Evolutionary conservation across 1,284 basidiomycete genomes (phyloP).

Genomic region (Ceratobasidium sp.): DNA sequence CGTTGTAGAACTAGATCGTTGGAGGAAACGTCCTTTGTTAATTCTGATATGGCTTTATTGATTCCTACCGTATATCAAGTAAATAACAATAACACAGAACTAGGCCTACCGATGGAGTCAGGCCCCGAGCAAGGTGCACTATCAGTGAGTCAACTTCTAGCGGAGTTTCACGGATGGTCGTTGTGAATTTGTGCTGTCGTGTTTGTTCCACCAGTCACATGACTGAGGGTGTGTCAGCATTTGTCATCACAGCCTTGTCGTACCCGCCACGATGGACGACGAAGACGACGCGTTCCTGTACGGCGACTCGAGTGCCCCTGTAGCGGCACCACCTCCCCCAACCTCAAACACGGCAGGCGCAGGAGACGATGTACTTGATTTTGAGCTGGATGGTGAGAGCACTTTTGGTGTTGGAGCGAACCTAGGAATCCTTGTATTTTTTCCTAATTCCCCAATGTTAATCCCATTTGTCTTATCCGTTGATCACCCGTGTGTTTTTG

Average conservation of each 20-base stretch:
- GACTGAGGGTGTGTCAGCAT: constrained; percentile 1
- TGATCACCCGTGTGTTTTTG: constrained; percentile 37
- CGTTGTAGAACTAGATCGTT: too few species aligned
- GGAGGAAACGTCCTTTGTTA: too few species aligned
- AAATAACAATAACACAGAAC: too few species aligned
- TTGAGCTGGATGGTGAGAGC: constrained; percentile 45
- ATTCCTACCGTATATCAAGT: too few species aligned
- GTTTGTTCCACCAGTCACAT: constrained; percentile 8
- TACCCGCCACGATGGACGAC: constrained; percentile 46
- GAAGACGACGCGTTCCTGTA: constrained; percentile 50
- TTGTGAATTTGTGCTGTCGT: not conserved
- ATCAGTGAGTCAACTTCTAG: too few species aligned
- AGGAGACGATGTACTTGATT: constrained; percentile 35
- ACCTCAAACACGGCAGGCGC: not conserved
- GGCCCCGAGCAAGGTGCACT: too few species aligned
- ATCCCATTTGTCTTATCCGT: constrained; percentile 31
- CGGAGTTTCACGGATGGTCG: not conserved
- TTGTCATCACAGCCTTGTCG: constrained; percentile 31
- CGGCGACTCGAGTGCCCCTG: constrained; percentile 45
- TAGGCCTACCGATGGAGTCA: too few species aligned
- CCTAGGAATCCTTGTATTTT: constrained; percentile 35
- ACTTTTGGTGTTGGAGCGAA: constrained; percentile 35
- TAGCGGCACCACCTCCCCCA: not conserved
- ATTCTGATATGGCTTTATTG: too few species aligned
- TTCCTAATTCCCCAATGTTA: constrained; percentile 44